A percentile compares a stretch with the other conserved stretches of the same genome.
These are phyloP conservation scores for Stropharia rugosoannulata DNA, from an alignment of 768 basidiomycete genomes.

Conservation along the genomic window DNA sequence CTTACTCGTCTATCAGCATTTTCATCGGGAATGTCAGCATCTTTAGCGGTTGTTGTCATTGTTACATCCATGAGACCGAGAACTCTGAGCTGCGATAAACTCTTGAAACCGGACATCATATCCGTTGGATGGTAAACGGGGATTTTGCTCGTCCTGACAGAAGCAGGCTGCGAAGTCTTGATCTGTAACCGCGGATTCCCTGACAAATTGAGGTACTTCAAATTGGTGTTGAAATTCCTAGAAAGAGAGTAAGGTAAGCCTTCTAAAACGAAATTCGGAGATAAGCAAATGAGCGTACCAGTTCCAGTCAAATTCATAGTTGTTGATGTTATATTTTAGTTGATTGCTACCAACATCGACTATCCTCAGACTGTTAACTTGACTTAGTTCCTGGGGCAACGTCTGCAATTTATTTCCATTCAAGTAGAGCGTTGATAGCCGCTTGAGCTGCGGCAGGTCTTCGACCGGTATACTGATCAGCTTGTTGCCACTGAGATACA, in stretches of 20 bases:
- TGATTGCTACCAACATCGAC: constrained; percentile 93
- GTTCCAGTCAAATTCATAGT: constrained; percentile 99
- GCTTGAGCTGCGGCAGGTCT: constrained; percentile 71
- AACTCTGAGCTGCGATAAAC: constrained; percentile 75
- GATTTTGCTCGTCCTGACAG: neutral
- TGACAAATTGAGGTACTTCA: constrained; percentile 93
- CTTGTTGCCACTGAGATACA: constrained; percentile 96
- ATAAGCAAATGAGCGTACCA: constrained; percentile 56
- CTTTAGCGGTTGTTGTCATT: constrained; percentile 64
- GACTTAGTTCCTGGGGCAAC: constrained; percentile 85
- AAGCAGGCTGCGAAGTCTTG: constrained; percentile 52
- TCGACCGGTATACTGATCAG: constrained; percentile 88
- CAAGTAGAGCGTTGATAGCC: constrained; percentile 75
- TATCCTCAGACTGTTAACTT: constrained; percentile 72
- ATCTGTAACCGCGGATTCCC: constrained; percentile 97
- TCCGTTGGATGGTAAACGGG: constrained; percentile 12
- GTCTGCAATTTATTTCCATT: constrained; percentile 95
- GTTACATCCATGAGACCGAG: constrained; percentile 97
- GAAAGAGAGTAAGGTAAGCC: neutral
- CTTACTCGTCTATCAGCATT: constrained; percentile 88
- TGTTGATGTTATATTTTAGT: constrained; percentile 96
- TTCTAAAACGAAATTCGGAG: neutral
- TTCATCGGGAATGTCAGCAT: constrained; percentile 74
- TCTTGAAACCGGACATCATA: constrained; percentile 79
- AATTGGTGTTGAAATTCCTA: constrained; percentile 95